These are phyloP conservation scores for Didymella glomerata DNA, from an alignment of 2,329 filamentous ascomycete species.

Conservation along the genomic window DNA sequence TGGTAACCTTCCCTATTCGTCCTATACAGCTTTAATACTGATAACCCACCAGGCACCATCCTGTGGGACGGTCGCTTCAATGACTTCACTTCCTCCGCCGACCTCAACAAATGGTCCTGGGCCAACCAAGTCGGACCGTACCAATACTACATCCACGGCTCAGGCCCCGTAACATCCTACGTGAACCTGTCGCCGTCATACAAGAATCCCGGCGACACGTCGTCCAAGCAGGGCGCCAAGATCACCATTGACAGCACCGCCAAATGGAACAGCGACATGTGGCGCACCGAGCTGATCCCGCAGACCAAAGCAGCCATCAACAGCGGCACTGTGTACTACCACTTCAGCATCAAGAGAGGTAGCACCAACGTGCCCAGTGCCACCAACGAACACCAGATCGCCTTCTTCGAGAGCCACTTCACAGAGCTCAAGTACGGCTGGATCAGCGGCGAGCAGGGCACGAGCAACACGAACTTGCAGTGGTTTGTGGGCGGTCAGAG, in stretches of 20 bases:
- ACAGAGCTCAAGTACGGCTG: slow-evolving; percentile 77
- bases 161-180: slow-evolving; percentile 64
- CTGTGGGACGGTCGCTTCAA: slow-evolving; percentile 75
- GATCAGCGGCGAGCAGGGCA: slow-evolving; percentile 60
- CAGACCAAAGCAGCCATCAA: slow-evolving; percentile 72
- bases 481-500: slow-evolving; percentile 70
- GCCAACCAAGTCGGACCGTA: slow-evolving; percentile 73
- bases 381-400: slow-evolving; percentile 72
- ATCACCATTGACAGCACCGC: slow-evolving; percentile 71
- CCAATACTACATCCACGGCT: slow-evolving; percentile 80
- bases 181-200: slow-evolving; percentile 67
- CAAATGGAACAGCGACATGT: slow-evolving; percentile 79
- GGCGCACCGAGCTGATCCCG: slow-evolving; percentile 76
- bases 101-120: slow-evolving; percentile 71
- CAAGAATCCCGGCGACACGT: slow-evolving; percentile 72
- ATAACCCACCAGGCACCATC: slow-evolving; percentile 55
- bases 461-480: slow-evolving; percentile 64
- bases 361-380: slow-evolving; percentile 67
- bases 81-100: slow-evolving; percentile 61
- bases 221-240: slow-evolving; percentile 70
- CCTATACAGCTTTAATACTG: not conserved
- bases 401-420: slow-evolving; percentile 74
- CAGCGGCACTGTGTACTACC: slow-evolving; percentile 73
- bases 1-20: slow-evolving; percentile 24
- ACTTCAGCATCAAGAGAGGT: slow-evolving; percentile 72